These are phyloP conservation scores for Penstemon davidsonii DNA, from an alignment of 257 asterid species.

Conservation along the genomic window DNA sequence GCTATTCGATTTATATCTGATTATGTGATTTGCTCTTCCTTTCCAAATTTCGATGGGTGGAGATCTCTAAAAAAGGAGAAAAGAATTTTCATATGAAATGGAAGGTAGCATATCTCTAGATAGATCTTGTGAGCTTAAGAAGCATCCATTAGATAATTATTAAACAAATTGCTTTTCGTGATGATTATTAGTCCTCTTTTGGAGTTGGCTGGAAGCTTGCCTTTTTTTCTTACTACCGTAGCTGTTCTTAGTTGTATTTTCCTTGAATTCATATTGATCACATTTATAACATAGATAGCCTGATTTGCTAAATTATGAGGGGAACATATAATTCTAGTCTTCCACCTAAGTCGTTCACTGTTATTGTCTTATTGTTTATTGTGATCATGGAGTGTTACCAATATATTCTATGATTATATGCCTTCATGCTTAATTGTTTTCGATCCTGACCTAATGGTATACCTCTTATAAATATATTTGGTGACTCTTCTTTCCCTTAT, in stretches of 20 bases:
- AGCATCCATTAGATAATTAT: background rate
- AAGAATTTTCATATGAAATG: background rate
- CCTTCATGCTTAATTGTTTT: background rate
- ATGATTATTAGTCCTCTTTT: background rate
- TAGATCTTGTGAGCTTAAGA: background rate
- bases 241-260: background rate
- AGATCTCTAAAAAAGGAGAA: background rate
- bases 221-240: background rate
- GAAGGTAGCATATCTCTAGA: no score
- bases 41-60: background rate
- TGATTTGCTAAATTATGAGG: background rate
- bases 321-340: background rate
- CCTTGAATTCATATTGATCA: background rate
- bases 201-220: constrained; percentile 1
- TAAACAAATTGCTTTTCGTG: background rate
- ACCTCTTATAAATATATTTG: background rate
- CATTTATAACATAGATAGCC: constrained; percentile 3
- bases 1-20: background rate
- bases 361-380: constrained; percentile 1
- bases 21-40: background rate
- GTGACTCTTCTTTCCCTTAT: background rate
- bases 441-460: background rate
- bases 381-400: background rate
- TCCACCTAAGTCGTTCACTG: background rate
- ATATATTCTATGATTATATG: constrained; percentile 6